Conservation (phyloP, 2,329 filamentous ascomycete species). For the Trichoderma hamatum region DNA sequence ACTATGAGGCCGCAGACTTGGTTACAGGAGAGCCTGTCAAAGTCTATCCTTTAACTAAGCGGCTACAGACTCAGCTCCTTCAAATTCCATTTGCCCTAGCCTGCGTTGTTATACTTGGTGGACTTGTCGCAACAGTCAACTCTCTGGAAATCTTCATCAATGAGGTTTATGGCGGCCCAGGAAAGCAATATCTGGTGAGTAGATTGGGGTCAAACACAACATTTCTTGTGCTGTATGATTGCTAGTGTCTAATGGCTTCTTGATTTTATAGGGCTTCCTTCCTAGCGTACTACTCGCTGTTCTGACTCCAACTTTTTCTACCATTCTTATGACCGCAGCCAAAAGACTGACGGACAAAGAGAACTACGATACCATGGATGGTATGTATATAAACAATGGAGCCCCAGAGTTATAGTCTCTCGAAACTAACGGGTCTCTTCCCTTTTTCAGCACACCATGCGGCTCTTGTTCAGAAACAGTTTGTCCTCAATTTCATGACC, state of each 20-base stretch:
- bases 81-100: conserved; percentile 83
- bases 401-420: accelerated
- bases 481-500: conserved; percentile 94
- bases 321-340: conserved; percentile 75
- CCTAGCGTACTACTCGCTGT: conserved; percentile 87
- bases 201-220: background rate
- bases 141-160: conserved; percentile 94
- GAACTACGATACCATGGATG: conserved; percentile 87
- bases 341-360: conserved; percentile 78
- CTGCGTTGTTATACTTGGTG: conserved; percentile 72
- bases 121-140: conserved; percentile 83
- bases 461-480: conserved; percentile 88
- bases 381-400: conserved; percentile 40
- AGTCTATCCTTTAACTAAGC: conserved; percentile 75
- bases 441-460: conserved; percentile 67
- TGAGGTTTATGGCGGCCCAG: conserved; percentile 86
- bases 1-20: conserved; percentile 75
- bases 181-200: conserved; percentile 80
- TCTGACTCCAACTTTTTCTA: conserved; percentile 76
- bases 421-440: background rate
- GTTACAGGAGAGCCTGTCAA: conserved; percentile 79
- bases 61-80: conserved; percentile 75
- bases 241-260: background rate
- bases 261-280: conserved; percentile 68
- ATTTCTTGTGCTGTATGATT: background rate